Conservation (phyloP, 2,329 filamentous ascomycete genomes). For the Colletotrichum costaricense region DNA sequence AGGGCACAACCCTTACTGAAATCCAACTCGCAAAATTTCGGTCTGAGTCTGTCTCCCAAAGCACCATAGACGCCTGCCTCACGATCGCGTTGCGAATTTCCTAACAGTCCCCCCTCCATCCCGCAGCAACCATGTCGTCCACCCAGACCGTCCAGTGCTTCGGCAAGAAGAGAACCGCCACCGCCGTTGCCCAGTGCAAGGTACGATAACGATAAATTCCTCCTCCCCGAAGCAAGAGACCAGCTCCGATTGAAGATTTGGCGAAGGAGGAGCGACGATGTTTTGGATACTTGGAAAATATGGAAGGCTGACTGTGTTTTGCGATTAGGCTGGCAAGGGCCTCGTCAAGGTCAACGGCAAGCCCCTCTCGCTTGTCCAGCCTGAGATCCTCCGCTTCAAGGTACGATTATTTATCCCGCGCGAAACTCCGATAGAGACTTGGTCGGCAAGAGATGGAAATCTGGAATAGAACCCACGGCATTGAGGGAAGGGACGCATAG, state of each 20-base stretch:
- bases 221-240: neutral
- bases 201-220: constrained; percentile 8
- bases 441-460: constrained; percentile 26
- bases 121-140: constrained; percentile 76
- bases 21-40: constrained; percentile 27
- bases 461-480: neutral
- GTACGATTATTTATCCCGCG: constrained; percentile 57
- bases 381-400: constrained; percentile 98
- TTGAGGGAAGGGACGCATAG: neutral
- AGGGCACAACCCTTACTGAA: constrained; percentile 30
- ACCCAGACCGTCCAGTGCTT: constrained; percentile 94
- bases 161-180: constrained; percentile 97
- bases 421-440: constrained; percentile 12
- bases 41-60: neutral
- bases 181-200: constrained; percentile 84
- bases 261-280: constrained; percentile 3
- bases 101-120: constrained; percentile 30
- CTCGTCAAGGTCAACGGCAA: constrained; percentile 99
- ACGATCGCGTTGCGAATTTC: constrained; percentile 34
- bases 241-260: neutral
- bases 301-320: constrained; percentile 45
- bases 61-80: constrained; percentile 7
- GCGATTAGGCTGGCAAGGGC: constrained; percentile 64
- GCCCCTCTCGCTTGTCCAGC: constrained; percentile 92
- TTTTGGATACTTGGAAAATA: constrained; percentile 16